A percentile compares a stretch with the other conserved stretches of the same genome.
Evolutionary conservation across 257 asterid species (phyloP).

Genomic region (Nicotiana paniculata): DNA sequence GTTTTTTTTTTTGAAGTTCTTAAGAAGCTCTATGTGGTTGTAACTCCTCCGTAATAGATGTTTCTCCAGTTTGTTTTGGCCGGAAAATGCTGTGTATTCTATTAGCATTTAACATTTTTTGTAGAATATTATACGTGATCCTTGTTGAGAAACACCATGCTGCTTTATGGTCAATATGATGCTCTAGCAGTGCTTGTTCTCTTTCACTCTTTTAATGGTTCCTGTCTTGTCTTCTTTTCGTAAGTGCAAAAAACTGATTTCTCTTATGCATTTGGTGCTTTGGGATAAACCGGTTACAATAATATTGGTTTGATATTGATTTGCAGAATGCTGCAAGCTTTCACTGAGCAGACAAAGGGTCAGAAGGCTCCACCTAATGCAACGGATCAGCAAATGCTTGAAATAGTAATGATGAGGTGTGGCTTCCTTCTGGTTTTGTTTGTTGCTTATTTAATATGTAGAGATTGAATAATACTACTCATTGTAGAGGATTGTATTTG

Average conservation of each 20-base stretch:
- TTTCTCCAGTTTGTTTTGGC: background rate
- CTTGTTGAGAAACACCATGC: background rate
- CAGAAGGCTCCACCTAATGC: slow-evolving; percentile 62
- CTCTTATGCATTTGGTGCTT: background rate
- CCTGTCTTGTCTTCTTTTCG: background rate
- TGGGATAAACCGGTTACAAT: slow-evolving; percentile 7
- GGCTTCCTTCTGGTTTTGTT: background rate
- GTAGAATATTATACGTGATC: background rate
- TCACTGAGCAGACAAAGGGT: slow-evolving; percentile 86
- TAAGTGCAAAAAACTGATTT: slow-evolving; percentile 1
- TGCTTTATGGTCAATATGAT: background rate
- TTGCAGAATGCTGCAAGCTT: slow-evolving; percentile 84
- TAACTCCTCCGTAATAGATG: background rate
- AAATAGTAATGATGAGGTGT: slow-evolving; percentile 84
- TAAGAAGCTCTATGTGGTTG: background rate
- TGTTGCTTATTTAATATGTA: background rate
- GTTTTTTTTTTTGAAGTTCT: background rate
- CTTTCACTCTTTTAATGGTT: background rate
- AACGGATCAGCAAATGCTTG: slow-evolving; percentile 94
- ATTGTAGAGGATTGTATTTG: background rate
- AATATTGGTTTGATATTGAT: background rate
- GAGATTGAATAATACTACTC: background rate
- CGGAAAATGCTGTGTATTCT: background rate
- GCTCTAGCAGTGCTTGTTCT: background rate
- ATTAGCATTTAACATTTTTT: background rate